These are phyloP conservation scores for Parachaetomium inaequale DNA, from an alignment of 495 filamentous ascomycete genomes.

Conservation along the genomic window DNA sequence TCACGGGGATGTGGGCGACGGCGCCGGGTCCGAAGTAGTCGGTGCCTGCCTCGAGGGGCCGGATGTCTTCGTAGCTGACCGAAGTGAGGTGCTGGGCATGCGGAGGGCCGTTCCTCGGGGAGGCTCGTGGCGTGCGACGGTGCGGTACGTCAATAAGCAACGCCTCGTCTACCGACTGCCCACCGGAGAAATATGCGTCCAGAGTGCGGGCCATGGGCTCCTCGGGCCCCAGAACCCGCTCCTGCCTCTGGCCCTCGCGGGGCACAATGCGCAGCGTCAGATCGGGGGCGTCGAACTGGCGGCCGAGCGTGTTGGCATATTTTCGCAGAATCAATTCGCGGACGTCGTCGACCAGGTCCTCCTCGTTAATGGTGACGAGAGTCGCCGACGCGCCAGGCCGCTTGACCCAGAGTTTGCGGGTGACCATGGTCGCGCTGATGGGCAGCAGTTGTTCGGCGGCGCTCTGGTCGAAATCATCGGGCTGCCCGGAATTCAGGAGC, in stretches of 20 bases:
- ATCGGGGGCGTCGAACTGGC: constrained; percentile 85
- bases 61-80: constrained; percentile 59
- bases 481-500: constrained; percentile 37
- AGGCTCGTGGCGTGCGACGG: constrained; percentile 79
- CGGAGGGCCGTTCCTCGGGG: constrained; percentile 55
- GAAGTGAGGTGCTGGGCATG: constrained; percentile 42
- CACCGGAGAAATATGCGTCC: constrained; percentile 83
- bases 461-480: constrained; percentile 32
- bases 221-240: constrained; percentile 76
- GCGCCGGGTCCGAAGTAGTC: constrained; percentile 94
- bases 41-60: constrained; percentile 66
- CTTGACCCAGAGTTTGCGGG: constrained; percentile 92
- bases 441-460: constrained; percentile 36
- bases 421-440: constrained; percentile 53
- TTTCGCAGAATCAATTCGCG: constrained; percentile 89
- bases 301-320: constrained; percentile 88
- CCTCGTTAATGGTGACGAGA: constrained; percentile 75
- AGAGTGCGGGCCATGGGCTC: constrained; percentile 75
- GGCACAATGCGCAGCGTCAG: constrained; percentile 79
- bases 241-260: constrained; percentile 73
- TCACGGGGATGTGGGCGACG: constrained; percentile 42
- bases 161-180: constrained; percentile 86
- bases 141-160: constrained; percentile 82
- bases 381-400: constrained; percentile 81
- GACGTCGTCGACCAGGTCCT: constrained; percentile 92